phyloP scores from a whole-genome alignment of 805 yeast genomes.

The Starmera caribaea region DNA sequence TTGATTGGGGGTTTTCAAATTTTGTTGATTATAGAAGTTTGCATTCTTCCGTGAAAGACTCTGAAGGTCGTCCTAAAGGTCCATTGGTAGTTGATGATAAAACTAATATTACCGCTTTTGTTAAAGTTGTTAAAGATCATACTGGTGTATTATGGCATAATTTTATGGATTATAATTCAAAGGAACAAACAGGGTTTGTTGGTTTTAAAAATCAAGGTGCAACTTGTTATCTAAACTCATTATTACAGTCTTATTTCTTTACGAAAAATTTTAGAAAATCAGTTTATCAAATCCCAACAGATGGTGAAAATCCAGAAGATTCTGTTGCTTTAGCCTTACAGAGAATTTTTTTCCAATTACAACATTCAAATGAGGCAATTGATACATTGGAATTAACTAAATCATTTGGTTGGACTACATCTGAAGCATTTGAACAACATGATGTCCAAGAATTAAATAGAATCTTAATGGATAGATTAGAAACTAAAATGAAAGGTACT shows the following conservation, averaged over 20 bases:
- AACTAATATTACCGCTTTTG: conserved; percentile 66
- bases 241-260: conserved; percentile 82
- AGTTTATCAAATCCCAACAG: conserved; percentile 86
- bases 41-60: conserved; percentile 17
- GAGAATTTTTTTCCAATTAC: conserved; percentile 72
- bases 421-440: conserved; percentile 94
- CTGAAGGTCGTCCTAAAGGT: conserved; percentile 25
- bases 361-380: conserved; percentile 64
- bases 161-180: conserved; percentile 76
- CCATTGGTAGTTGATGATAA: conserved; percentile 37
- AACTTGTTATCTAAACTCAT: conserved; percentile 90
- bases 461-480: conserved; percentile 89
- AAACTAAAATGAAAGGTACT: conserved; percentile 85
- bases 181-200: conserved; percentile 78
- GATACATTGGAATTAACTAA: conserved; percentile 81
- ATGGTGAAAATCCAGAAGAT: conserved; percentile 37
- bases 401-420: conserved; percentile 95
- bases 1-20: conserved; percentile 95
- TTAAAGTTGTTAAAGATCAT: conserved; percentile 72
- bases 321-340: conserved; percentile 82
- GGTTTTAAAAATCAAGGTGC: conserved; percentile 98
- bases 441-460: conserved; percentile 96
- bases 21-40: conserved; percentile 46
- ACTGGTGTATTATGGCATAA: conserved; percentile 95
- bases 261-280: conserved; percentile 75